Evolutionary conservation across 805 yeast genomes (phyloP), one percentile per base, ranked within the genome.

Genomic region (Schizosaccharomyces octosporus): DNA sequence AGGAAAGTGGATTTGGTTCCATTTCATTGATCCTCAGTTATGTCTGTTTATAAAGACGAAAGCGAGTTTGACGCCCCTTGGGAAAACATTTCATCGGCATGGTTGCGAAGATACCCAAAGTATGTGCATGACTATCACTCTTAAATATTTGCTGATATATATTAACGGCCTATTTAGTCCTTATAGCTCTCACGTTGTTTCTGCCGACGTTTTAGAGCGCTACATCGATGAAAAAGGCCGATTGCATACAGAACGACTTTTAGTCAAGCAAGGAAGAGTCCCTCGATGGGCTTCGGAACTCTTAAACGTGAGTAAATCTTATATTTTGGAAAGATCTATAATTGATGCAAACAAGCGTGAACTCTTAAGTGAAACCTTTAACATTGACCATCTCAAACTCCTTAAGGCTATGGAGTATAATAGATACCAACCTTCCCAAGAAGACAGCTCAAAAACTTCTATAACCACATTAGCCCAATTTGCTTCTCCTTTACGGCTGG

Each of bases 41-140:
- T 36, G 41, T 36, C 41, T 36, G 41, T 36, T 4, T 36, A 13
- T 36, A 36, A 36, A 36, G 41, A 36, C 11, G 41, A 36, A 36
- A 36, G 17, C 41, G 41, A 36, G 41, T 36, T 36, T 17, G 32
- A 51, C 9, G 36, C 31, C 27, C 45, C 60, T 17, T 57, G 60
- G 60, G 29, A 57, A n/a, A 31, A n/a, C 9, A 48, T 57, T 24
- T 39, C 60, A 6, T 21, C 42, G n/a, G 60, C 42, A 2, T 57
- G 43, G 43, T 24, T 57, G 27, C 31, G 21, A 17, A 27, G 60
- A 24, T 57, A 57, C 45, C 60, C 60, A 57, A 57, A 57, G 60
- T 57, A 57, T 27, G 59, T 31, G 48, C 21, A 21, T 17, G 21
- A 11, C 7, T 11, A 15, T 15, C 17, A 3, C 4, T 6, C 9